A percentile compares a stretch with the other conserved stretches of the same genome.
Evolutionary conservation across 2,329 filamentous ascomycete species (phyloP).

Genomic region (Xylariaceae sp.): DNA sequence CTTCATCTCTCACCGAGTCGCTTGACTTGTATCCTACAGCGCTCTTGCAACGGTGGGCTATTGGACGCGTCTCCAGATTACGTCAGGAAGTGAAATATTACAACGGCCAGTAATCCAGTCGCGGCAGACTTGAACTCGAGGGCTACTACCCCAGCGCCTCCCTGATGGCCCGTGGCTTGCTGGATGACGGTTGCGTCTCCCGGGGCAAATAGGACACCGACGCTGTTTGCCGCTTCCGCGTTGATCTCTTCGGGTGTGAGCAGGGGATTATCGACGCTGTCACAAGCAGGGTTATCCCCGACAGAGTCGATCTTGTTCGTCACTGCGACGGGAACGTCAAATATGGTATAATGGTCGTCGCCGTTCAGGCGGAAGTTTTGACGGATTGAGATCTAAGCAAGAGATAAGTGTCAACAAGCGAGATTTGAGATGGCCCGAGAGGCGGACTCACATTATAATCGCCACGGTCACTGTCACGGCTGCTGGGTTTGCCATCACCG

Average conservation of each 20-base stretch:
- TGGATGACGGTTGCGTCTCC: constrained; percentile 45
- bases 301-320: constrained; percentile 55
- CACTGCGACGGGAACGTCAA: constrained; percentile 63
- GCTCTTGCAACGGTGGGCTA: no score
- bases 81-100: not conserved
- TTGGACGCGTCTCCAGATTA: no score
- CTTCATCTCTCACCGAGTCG: not conserved
- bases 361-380: constrained; percentile 64
- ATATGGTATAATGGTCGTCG: constrained; percentile 61
- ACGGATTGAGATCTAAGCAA: constrained; percentile 58
- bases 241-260: constrained; percentile 42
- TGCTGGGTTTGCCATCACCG: constrained; percentile 48
- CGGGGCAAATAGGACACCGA: constrained; percentile 47
- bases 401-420: not conserved
- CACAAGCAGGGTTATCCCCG: constrained; percentile 42
- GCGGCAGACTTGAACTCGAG: constrained; percentile 31
- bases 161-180: constrained; percentile 25
- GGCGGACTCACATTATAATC: constrained; percentile 58
- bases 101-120: constrained; percentile 30
- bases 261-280: constrained; percentile 46
- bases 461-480: constrained; percentile 48
- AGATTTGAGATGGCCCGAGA: no score
- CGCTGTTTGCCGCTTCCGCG: constrained; percentile 35
- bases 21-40: no score
- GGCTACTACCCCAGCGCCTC: constrained; percentile 26